Evolutionary conservation across 116 monocot species (phyloP).

Genomic region (Trichopus zeylanicus): DNA sequence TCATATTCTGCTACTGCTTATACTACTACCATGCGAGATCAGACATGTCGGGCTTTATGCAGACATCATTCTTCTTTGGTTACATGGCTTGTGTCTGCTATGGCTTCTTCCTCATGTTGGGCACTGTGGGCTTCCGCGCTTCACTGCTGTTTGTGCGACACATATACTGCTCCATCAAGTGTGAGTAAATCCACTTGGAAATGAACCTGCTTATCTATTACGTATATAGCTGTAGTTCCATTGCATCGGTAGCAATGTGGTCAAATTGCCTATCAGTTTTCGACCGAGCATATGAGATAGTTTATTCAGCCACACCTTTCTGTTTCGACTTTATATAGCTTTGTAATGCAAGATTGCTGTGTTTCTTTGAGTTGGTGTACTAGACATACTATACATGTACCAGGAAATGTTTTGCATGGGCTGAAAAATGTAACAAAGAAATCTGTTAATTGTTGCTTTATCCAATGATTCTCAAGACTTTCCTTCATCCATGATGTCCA

Average conservation of each 20-base stretch:
- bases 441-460: too few species aligned
- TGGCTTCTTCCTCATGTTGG: slow-evolving; percentile 67
- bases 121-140: slow-evolving; percentile 56
- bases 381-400: too few species aligned
- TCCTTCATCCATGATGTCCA: too few species aligned
- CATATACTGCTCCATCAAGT: slow-evolving; percentile 60
- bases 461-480: too few species aligned
- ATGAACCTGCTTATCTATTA: neutral
- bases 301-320: too few species aligned
- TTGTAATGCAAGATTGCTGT: too few species aligned
- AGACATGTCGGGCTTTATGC: slow-evolving; percentile 71
- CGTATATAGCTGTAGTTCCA: neutral
- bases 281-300: too few species aligned
- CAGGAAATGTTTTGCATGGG: too few species aligned
- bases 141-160: slow-evolving; percentile 58
- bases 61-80: slow-evolving; percentile 65
- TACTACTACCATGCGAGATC: slow-evolving; percentile 64
- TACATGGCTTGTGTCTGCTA: slow-evolving; percentile 70
- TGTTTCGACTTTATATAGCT: too few species aligned
- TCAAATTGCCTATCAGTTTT: too few species aligned
- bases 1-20: slow-evolving; percentile 50
- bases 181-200: slow-evolving; percentile 29
- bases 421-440: too few species aligned
- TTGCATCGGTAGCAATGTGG: neutral
- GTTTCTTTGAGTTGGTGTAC: too few species aligned